A percentile compares a stretch with the other conserved stretches of the same genome.
Evolutionary conservation across 2,329 filamentous ascomycete genomes (phyloP).

Genomic region (Hypoxylon sp.): DNA sequence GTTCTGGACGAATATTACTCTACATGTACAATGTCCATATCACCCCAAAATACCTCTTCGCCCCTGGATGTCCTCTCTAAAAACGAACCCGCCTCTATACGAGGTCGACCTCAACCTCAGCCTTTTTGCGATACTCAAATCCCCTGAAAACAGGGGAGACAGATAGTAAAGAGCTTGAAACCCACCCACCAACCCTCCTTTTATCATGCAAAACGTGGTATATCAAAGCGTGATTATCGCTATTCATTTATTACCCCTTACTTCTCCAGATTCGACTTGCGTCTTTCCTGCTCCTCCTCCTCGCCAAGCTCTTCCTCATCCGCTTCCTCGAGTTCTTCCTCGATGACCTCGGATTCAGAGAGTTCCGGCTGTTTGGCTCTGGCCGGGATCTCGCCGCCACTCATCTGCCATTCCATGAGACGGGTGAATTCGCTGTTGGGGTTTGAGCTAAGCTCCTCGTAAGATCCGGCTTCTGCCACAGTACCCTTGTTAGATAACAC

Average conservation of each 20-base stretch:
- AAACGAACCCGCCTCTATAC: constrained; percentile 6
- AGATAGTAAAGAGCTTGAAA: neutral
- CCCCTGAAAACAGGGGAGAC: constrained; percentile 2
- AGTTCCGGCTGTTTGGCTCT: constrained; percentile 59
- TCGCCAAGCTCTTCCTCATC: constrained; percentile 56
- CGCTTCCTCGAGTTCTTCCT: constrained; percentile 62
- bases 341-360: constrained; percentile 67
- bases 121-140: neutral
- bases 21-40: constrained; percentile 42
- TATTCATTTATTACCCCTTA: constrained; percentile 13
- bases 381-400: constrained; percentile 76
- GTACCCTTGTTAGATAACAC: constrained; percentile 88
- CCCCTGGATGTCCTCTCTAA: constrained; percentile 18
- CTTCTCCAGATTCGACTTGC: constrained; percentile 41
- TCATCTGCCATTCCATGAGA: constrained; percentile 99
- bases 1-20: constrained; percentile 43
- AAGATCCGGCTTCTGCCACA: constrained; percentile 92
- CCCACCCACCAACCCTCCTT: neutral
- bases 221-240: constrained; percentile 27
- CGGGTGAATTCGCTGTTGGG: constrained; percentile 89
- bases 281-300: constrained; percentile 50
- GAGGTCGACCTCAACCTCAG: constrained; percentile 11
- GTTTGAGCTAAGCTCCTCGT: constrained; percentile 79
- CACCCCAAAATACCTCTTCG: constrained; percentile 15
- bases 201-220: constrained; percentile 37